Base-by-base conservation (phyloP, 495 filamentous ascomycete species). In the Lepraria neglecta region DNA sequence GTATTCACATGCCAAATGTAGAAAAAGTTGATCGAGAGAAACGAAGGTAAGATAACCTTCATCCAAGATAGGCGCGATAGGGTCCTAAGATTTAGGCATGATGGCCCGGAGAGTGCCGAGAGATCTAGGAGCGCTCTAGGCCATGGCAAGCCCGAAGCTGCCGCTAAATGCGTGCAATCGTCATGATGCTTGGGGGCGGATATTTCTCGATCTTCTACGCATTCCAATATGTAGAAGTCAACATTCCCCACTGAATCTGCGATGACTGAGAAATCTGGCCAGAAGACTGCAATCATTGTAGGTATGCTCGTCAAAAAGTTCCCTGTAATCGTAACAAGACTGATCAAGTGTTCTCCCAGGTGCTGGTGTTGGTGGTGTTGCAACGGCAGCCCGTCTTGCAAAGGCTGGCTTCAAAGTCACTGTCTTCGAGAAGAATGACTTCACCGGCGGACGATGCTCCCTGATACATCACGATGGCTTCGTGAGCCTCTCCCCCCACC, bases 341-440 rank as follows among this genome's bases (percentile, higher is more conserved):
- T 65, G 53, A 64, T 48, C 9, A 53, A 64, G 9, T 21, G 15
- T 9, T 62, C 21, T 64, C 5, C 6, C 61, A 83, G 85, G 85
- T 56, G 85, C 85, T 58, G 85, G 85, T 31, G 78, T 80, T n/a
- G 85, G 86, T 58, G 86, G 86, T 42, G 79, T 87, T 14, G 79
- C 84, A 15, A 82, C 81, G 31, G 84, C 86, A 46, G 85, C 86
- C 10, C 81, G 84, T 40, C 77, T 89, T 6, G 82, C 84, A n/a
- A 81, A 82, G 65, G 78, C 83, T 21, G 86, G 85, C 14, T 80
- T 85, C 62, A 62, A 75, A 19, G 86, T 89, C 12, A 87, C 84
- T 0, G 82, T 89, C 10, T 67, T 87, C 11, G 86, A 89, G 68
- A 87, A 87, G 75, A 86, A 89, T 69, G 69, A 68, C 30, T 86